Evolutionary conservation across 495 filamentous ascomycete species (phyloP).

Genomic region (Podospora pseudoanserina): DNA sequence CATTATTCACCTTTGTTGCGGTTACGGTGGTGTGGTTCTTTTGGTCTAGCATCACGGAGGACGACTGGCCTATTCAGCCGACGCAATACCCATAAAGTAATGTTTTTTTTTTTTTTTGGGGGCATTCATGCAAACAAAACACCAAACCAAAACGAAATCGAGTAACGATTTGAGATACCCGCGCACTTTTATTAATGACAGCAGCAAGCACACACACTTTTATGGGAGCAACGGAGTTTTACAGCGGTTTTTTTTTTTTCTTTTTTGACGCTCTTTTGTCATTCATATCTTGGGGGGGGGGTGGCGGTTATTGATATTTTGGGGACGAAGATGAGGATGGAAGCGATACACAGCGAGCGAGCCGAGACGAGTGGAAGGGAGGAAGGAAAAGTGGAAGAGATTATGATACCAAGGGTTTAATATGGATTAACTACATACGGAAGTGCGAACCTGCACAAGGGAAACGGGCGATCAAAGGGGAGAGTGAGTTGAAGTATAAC

Average conservation of each 20-base stretch:
- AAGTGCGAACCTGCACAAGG: not conserved
- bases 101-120: not conserved
- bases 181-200: not conserved
- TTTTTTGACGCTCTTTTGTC: slow-evolving; percentile 9
- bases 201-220: slow-evolving; percentile 7
- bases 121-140: slow-evolving; percentile 14
- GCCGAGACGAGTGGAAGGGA: no score
- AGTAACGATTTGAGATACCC: not conserved
- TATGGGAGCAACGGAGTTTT: slow-evolving; percentile 11
- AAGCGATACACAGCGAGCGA: not conserved
- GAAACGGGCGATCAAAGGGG: not conserved
- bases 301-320: not conserved
- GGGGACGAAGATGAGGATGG: not conserved
- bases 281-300: not conserved
- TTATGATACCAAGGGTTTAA: not conserved
- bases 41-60: slow-evolving; percentile 98
- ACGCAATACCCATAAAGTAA: slow-evolving; percentile 25
- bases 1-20: slow-evolving; percentile 80
- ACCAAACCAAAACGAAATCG: not conserved
- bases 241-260: not conserved
- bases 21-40: slow-evolving; percentile 87
- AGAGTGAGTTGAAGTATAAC: not conserved
- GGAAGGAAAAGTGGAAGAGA: not conserved
- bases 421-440: not conserved
- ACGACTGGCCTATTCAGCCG: slow-evolving; percentile 85